A percentile compares a stretch with the other conserved stretches of the same genome.
Evolutionary conservation across 228 moss, liverwort and hornwort genomes (phyloP).

Genomic region (Sphagnum fallax): DNA sequence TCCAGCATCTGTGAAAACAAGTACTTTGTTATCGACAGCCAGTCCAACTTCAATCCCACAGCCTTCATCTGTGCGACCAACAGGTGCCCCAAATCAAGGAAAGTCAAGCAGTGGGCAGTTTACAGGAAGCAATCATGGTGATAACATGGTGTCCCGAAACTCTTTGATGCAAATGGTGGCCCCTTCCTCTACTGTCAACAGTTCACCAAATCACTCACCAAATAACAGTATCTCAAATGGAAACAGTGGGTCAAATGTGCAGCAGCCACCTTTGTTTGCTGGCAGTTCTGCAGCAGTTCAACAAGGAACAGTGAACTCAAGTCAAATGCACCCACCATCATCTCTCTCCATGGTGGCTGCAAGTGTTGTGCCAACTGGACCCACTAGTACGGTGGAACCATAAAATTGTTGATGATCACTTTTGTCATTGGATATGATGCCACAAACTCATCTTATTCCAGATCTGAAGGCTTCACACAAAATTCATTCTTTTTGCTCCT

Average conservation of each 20-base stretch:
- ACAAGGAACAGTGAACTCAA: constrained; percentile 16
- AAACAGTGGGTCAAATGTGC: constrained; percentile 25
- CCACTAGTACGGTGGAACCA: not conserved
- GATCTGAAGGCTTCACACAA: too few species aligned
- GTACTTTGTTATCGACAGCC: constrained; percentile 4
- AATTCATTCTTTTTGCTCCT: too few species aligned
- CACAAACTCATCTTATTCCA: too few species aligned
- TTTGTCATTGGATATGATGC: too few species aligned
- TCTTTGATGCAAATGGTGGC: constrained; percentile 25
- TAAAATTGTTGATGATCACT: too few species aligned
- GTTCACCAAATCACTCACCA: constrained; percentile 13
- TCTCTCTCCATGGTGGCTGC: constrained; percentile 14
- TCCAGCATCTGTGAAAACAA: constrained; percentile 9
- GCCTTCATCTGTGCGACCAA: constrained; percentile 32
- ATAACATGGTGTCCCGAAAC: constrained; percentile 34
- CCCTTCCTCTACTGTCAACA: constrained; percentile 17
- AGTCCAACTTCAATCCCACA: constrained; percentile 28
- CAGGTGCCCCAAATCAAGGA: constrained; percentile 15
- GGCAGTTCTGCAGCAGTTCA: constrained; percentile 21
- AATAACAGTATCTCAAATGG: constrained; percentile 22
- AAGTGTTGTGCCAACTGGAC: constrained; percentile 10
- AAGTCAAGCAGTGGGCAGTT: constrained; percentile 46
- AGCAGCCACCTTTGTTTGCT: constrained; percentile 26
- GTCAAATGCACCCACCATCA: constrained; percentile 24
- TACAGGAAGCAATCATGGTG: constrained; percentile 40